Conservation (phyloP, 1,284 basidiomycete species). For the Ceratobasidium papillatum region DNA sequence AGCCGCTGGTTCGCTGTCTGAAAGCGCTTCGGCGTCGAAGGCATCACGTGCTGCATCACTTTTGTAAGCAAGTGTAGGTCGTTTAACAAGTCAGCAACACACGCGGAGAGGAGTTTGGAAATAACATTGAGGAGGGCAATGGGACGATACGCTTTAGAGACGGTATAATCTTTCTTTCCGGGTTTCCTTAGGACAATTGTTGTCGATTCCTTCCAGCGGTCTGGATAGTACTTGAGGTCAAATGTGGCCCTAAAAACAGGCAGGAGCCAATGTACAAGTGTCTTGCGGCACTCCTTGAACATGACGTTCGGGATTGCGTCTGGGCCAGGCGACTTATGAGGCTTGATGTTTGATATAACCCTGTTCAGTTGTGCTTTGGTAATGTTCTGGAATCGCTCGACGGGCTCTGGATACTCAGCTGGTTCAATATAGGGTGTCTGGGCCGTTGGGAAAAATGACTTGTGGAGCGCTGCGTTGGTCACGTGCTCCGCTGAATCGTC, state of each 20-base stretch:
- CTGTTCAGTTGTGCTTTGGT: conserved; percentile 22
- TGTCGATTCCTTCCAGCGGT: conserved; percentile 27
- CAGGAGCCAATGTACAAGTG: conserved; percentile 49
- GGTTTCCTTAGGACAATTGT: conserved; percentile 50
- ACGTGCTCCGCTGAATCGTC: neutral
- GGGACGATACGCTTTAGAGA: conserved; percentile 50
- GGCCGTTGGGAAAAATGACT: conserved; percentile 42
- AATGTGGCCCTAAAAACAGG: conserved; percentile 24
- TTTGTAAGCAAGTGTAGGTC: no score
- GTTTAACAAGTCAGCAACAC: conserved; percentile 47
- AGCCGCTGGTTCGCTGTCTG: no score
- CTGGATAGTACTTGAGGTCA: conserved; percentile 26
- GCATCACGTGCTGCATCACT: no score
- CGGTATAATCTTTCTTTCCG: conserved; percentile 46
- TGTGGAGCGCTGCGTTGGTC: conserved; percentile 14
- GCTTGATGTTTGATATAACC: conserved; percentile 31
- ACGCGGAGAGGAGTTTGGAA: conserved; percentile 48
- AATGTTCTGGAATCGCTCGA: neutral
- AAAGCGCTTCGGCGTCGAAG: no score
- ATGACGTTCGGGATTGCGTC: conserved; percentile 54
- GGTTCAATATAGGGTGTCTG: neutral
- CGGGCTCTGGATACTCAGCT: neutral
- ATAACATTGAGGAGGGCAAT: conserved; percentile 50
- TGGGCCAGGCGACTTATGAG: conserved; percentile 53
- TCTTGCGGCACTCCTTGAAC: conserved; percentile 48